Evolutionary conservation across 2,329 filamentous ascomycete species (phyloP), one percentile per base, ranked within the genome.

Genomic region (Penicillium sp.): DNA sequence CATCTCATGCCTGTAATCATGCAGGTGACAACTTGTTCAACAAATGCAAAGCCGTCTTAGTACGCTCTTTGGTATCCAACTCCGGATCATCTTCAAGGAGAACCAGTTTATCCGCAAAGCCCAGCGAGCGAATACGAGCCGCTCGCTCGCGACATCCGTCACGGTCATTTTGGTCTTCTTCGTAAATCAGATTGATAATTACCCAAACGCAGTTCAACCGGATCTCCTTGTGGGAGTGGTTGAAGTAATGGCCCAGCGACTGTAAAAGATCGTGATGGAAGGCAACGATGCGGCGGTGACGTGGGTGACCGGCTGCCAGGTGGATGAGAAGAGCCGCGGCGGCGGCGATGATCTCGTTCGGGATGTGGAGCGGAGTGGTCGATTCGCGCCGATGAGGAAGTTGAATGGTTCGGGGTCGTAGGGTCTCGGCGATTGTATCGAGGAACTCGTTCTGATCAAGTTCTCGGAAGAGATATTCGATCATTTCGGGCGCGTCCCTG

Each of bases 321-420:
- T 97, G 92, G 13, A 94, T 88, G 46, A 97, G 81, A 53, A 97
- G 87, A 69, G 87, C 94, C 27, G 91, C 85, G 10, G 93, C 88
- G 2, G 90, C 83, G 64, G 85, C 83, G 48, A 97, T 82, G 58
- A 97, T 89, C 72, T 91, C 89, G 22, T 69, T 67, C 8, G 75
- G 77, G 11, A 73, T 65, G 8, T 69, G 68, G 11, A 73, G 52
- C 34, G 68, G 66, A 43, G 60, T 67, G 5, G 64, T 54, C 11
- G 65, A 55, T 11, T 76, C 72, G 9, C 66, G 64, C 36, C 69
- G 68, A 51, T 67, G 69, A 16, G 66, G 61, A 18, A 71, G 57
- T 7, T 71, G 67, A 38, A 73, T 68, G 29, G 63, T 67, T 27
- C 68, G 69, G 5, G 87, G 80, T 39, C 85, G 84, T 32, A 97